Evolutionary conservation across 805 yeast species (phyloP).

Genomic region (Teunomyces tritomae): DNA sequence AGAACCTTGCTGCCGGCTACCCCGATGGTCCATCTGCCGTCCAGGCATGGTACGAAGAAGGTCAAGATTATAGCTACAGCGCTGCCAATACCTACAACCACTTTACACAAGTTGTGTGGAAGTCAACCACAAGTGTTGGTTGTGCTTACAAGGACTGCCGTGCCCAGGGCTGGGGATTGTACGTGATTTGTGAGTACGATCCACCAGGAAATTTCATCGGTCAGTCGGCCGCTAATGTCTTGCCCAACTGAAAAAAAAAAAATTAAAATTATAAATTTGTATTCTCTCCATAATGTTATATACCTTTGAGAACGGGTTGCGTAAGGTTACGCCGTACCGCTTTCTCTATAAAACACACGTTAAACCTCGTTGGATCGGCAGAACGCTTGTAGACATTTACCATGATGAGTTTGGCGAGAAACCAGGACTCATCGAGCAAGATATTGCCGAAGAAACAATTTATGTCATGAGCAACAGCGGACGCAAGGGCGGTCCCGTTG

Average conservation of each 20-base stretch:
- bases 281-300: neutral
- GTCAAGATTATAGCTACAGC: constrained; percentile 23
- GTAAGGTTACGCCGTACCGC: constrained; percentile 38
- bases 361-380: constrained; percentile 39
- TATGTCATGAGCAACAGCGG: constrained; percentile 25
- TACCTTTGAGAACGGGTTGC: constrained; percentile 26
- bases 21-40: constrained; percentile 27
- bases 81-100: constrained; percentile 27
- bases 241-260: constrained; percentile 12
- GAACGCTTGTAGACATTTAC: constrained; percentile 29
- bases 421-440: constrained; percentile 19
- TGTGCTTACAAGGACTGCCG: constrained; percentile 32
- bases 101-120: constrained; percentile 33
- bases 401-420: constrained; percentile 34
- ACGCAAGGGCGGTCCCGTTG: constrained; percentile 11
- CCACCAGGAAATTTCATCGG: constrained; percentile 39
- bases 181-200: constrained; percentile 32
- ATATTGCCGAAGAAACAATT: constrained; percentile 22
- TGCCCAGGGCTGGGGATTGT: constrained; percentile 30
- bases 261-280: neutral
- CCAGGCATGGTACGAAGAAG: constrained; percentile 37
- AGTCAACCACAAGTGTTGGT: constrained; percentile 26
- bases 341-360: constrained; percentile 28
- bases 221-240: constrained; percentile 23
- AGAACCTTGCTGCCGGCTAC: constrained; percentile 38